A percentile compares a stretch with the other conserved stretches of the same genome.
phyloP scores from a whole-genome alignment of 441 rosid genomes.

The Metrosideros polymorpha region DNA sequence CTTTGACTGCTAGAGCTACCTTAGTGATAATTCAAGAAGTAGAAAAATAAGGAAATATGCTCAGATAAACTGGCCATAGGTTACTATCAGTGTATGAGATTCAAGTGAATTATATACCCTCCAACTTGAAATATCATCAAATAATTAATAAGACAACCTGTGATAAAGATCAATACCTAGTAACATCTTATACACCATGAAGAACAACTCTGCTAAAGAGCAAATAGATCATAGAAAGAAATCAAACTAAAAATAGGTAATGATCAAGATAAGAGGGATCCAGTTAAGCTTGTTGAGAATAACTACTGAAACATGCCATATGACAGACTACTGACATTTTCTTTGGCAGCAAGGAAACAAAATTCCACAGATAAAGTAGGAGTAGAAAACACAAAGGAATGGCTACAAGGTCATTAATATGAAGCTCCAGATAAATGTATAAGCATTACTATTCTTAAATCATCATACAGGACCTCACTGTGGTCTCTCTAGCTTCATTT shows the following conservation, averaged over 20 bases:
- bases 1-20: neutral
- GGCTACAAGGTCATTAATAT: neutral
- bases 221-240: neutral
- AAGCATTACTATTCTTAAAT: neutral
- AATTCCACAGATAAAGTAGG: neutral
- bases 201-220: neutral
- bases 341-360: neutral
- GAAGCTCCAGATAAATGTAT: neutral
- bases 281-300: neutral
- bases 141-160: neutral
- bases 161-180: neutral
- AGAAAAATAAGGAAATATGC: neutral
- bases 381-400: neutral
- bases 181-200: neutral
- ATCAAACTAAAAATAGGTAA: neutral
- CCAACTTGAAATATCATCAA: neutral
- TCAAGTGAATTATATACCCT: neutral
- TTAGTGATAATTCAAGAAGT: neutral
- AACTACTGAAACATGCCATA: neutral
- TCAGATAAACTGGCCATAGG: neutral
- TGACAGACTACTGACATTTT: neutral
- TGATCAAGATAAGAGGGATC: neutral
- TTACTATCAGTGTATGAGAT: neutral
- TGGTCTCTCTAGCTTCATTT: neutral
- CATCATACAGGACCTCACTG: neutral